Base-by-base conservation (phyloP, 495 filamentous ascomycete species). In the Neurospora intermedia region DNA sequence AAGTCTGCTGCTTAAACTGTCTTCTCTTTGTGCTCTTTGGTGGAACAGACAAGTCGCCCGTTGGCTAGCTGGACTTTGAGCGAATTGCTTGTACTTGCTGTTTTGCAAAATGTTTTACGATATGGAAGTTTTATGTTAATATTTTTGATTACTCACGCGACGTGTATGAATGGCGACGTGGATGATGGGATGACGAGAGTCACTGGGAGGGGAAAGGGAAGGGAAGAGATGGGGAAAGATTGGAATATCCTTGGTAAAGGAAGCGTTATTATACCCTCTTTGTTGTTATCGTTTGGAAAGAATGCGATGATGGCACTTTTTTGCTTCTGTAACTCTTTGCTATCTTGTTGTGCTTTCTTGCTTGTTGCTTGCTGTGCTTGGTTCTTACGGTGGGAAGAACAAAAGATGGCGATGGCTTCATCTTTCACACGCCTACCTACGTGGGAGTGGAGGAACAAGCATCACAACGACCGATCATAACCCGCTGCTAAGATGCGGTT, bases 1-100 rank as follows among this genome's bases (percentile, higher is more conserved):
- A 79, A 78, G 78, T 71, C 70, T 16, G 71, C 43, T 9, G 40
- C 40, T 46, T 78, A 76, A 76, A 46, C 41, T 23, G 18, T 45
- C 43, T 8, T 15, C 39, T 40, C 39, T 40, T 40, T 16, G 6
- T 45, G 16, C 35, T 38, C 27, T 38, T 38, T 38, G 35, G 5
- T 4, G 35, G 5, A 38, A 38, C 16, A 43, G 6, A 8, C 16
- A 43, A 43, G 6, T 43, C 16, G 7, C 43, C 48, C 16, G 23
- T 16, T 62, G 27, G 48, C 3, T 31, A 62, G 48, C 23, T 62
- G 48, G 11, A 7, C 7, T 3, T 31, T 1, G n/a, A 11, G 46
- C 11, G 43, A 35, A 15, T 70, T 40, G 35, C 35, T 38, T 38
- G 35, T 6, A 4, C 62, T 62, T 40, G 72, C 70, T 45, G 43